Evolutionary conservation across 2,329 filamentous ascomycete species (phyloP).

Genomic region (Pseudogymnoascus sp.): DNA sequence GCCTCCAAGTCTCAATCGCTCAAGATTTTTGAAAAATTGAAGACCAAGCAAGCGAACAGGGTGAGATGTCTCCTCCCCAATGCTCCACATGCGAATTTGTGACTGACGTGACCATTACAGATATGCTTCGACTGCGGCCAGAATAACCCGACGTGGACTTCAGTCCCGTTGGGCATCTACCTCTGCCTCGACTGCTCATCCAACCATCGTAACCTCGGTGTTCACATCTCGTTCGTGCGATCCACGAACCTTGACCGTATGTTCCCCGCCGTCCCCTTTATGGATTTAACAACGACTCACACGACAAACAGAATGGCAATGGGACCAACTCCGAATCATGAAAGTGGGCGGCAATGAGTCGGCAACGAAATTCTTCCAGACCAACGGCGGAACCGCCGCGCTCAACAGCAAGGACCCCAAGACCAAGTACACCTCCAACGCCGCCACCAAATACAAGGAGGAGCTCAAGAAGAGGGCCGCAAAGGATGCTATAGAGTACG

Average conservation of each 20-base stretch:
- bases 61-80: constrained; percentile 40
- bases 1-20: constrained; percentile 93
- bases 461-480: constrained; percentile 83
- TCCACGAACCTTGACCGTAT: constrained; percentile 97
- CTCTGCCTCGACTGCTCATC: constrained; percentile 96
- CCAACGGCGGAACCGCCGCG: constrained; percentile 88
- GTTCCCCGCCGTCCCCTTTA: constrained; percentile 34
- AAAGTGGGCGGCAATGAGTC: constrained; percentile 98
- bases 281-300: constrained; percentile 21
- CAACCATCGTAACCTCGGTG: constrained; percentile 93
- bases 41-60: constrained; percentile 91
- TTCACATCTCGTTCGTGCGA: constrained; percentile 98
- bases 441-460: constrained; percentile 97
- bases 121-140: constrained; percentile 97
- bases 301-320: constrained; percentile 74
- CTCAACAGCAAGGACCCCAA: constrained; percentile 95
- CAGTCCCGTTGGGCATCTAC: constrained; percentile 94
- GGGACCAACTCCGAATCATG: constrained; percentile 95
- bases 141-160: constrained; percentile 98
- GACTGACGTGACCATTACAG: constrained; percentile 39
- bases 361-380: constrained; percentile 96
- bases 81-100: constrained; percentile 16
- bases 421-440: constrained; percentile 90
- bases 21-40: constrained; percentile 96
- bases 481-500: constrained; percentile 77